phyloP scores from a whole-genome alignment of 2,329 filamentous ascomycete genomes.

The Ascochyta viciae-villosae region DNA sequence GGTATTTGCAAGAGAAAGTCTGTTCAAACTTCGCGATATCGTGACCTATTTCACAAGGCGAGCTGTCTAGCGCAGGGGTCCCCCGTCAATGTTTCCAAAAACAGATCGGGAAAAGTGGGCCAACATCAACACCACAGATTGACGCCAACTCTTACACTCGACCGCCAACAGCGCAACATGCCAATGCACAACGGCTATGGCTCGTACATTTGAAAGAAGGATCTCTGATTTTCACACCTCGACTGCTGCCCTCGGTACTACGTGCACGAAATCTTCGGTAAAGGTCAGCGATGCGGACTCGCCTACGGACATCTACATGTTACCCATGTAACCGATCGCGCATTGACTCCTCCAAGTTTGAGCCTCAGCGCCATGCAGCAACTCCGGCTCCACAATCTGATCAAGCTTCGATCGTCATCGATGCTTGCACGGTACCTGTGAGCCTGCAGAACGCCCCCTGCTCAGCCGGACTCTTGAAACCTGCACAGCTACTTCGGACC shows the following conservation, averaged over 20 bases:
- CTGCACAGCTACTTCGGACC: constrained; percentile 32
- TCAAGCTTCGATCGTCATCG: constrained; percentile 18
- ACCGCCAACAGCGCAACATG: background rate
- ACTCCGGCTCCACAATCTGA: constrained; percentile 20
- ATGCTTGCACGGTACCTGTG: constrained; percentile 26
- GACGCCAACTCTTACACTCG: background rate
- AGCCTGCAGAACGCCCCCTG: constrained; percentile 42
- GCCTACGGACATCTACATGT: constrained; percentile 18
- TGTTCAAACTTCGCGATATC: background rate
- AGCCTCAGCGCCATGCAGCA: constrained; percentile 29
- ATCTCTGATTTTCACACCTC: background rate
- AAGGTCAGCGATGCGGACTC: background rate
- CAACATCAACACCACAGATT: background rate
- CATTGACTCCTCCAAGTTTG: constrained; percentile 29
- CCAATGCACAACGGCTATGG: background rate
- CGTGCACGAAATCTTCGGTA: background rate
- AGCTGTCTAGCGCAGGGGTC: background rate
- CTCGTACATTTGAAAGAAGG: no score
- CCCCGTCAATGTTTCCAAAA: constrained; percentile 6
- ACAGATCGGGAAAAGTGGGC: background rate
- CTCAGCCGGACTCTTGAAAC: constrained; percentile 37
- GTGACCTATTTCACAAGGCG: background rate
- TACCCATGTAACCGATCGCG: constrained; percentile 28
- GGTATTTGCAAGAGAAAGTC: background rate
- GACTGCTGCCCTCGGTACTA: background rate